A percentile compares a stretch with the other conserved stretches of the same genome.
phyloP scores from a whole-genome alignment of 768 basidiomycete species.

The Rickenella mellea region DNA sequence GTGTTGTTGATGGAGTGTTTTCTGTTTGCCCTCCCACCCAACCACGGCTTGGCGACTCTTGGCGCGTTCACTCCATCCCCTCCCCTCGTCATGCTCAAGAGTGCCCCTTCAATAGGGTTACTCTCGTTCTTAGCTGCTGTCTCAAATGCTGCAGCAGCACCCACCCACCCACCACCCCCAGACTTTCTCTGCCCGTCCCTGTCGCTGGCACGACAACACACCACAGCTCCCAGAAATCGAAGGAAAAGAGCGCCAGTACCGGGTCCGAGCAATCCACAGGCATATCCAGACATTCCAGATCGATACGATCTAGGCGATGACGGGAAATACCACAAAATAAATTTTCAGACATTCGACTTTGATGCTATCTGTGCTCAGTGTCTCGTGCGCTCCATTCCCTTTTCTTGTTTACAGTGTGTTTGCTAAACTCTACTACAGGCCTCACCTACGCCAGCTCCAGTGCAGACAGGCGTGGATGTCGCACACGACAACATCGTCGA shows the following conservation, averaged over 20 bases:
- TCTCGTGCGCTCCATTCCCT: conserved; percentile 3
- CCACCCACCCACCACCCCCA: conserved; percentile 29
- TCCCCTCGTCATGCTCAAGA: conserved; percentile 1
- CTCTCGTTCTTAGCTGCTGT: conserved; percentile 51
- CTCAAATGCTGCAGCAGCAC: conserved; percentile 34
- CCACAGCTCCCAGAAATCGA: neutral
- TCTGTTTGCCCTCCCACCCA: conserved; percentile 13
- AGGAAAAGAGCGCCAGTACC: neutral
- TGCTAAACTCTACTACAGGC: conserved; percentile 8
- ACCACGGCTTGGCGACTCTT: conserved; percentile 20
- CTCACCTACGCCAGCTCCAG: neutral
- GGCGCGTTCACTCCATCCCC: conserved; percentile 43
- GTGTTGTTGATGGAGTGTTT: neutral
- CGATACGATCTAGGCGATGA: conserved; percentile 12
- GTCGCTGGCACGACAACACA: neutral
- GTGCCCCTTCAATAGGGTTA: conserved; percentile 38
- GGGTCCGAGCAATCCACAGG: neutral
- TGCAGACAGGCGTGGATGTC: neutral
- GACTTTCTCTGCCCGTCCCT: conserved; percentile 47
- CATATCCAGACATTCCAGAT: conserved; percentile 11
- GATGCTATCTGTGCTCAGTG: conserved; percentile 6
- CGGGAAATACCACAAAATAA: conserved; percentile 14
- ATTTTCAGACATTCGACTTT: too few species aligned
- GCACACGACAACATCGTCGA: neutral
- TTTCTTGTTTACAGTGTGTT: conserved; percentile 5